Base-by-base conservation (phyloP, 495 filamentous ascomycete species). In the Aspergillus asperescens region DNA sequence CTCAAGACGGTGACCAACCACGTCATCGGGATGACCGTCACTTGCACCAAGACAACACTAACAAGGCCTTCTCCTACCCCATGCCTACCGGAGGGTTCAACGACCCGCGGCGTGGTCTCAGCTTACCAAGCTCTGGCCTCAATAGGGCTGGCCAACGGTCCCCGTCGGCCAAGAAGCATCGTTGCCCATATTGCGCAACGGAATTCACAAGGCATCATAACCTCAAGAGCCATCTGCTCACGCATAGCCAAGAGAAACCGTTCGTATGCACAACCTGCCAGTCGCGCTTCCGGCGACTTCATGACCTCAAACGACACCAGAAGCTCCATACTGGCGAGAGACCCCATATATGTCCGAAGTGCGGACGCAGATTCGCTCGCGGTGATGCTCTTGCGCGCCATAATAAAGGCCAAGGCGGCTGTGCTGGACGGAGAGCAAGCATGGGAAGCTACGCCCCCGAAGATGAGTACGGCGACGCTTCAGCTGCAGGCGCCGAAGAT, bases 141-240 rank as follows among this genome's bases (percentile, higher is more conserved):
- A 68, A 70, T 41, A 79, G 84, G 62, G 74, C 77, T 49, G 81
- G 81, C 55, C 76, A 81, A 52, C 77, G 83, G 64, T 82, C 90
- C n/a, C 81, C 84, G 5, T 85, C 86, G 7, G 77, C 81, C 19
- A 95, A 94, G 68, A 93, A 93, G 58, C 92, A 99, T 70, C 94
- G 91, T 54, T 99, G 93, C 61, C 90, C 87, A 2, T 95, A 95
- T 67, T 99, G 93, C 74, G 77, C 88, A 4, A 96, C 94, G 7
- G 92, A 94, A 60, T 99, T 99, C 60, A 99, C 93, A 8, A 81
- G 93, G 8, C 94, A 97, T 63, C 93, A 99, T 64, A 99, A 99
- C 57, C 81, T 99, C n/a, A 99, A 99, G 68, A 95, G 89, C 55
- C 93, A 99, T 73, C 80, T 99, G 28, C 81, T 99, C 52, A 99